Evolutionary conservation across 2,329 filamentous ascomycete genomes (phyloP), one percentile per base, ranked within the genome.

Genomic region (Daldinia sp.): DNA sequence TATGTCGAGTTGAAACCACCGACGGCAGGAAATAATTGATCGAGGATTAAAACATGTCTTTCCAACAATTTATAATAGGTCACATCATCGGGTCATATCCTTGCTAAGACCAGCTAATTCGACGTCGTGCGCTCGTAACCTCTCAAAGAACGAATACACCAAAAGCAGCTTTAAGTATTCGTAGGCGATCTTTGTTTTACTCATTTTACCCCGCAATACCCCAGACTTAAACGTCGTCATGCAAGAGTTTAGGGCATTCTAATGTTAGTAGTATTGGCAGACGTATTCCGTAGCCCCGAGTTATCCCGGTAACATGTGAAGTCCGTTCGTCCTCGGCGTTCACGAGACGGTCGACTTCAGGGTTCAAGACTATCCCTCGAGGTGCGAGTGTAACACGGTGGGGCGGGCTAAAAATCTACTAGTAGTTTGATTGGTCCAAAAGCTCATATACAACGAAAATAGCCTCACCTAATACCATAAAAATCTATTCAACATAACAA

Each of bases 241-340:
- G 41, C 51, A 48, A 59, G 43, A 57, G 37, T 37, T 34, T 10
- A 37, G 52, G 30, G 29, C 35, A 27, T 45, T 34, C 32, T 37
- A 34, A 48, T 19, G 10, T 37, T 47, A 29, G 17, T 35, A 8
- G 2, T 4, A 21, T 4, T 9, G 37, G 4, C 17, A 19, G 15
- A 4, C 17, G 4, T n/a, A n/a, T 27, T 15, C 41, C 25, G 9
- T 17, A 21, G 27, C 58, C 50, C 64, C 64, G 64, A 32, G 45
- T 63, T 65, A 48, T 60, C 8, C 64, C 64, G 64, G 19, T 30
- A 15, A 51, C 61, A 64, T 58, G 64, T 64, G 64, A 67, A 64
- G 51, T n/a, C 17, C 47, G 9, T 50, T 27, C 17, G 11, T 19
- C 23, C 3, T 50, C 39, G 37, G 51, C 21, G 21, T 17, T 17